Percentiles rank a stretch among this genome's conserved stretches.
phyloP scores from a whole-genome alignment of 768 basidiomycete species.

The Tulasnella sp. region DNA sequence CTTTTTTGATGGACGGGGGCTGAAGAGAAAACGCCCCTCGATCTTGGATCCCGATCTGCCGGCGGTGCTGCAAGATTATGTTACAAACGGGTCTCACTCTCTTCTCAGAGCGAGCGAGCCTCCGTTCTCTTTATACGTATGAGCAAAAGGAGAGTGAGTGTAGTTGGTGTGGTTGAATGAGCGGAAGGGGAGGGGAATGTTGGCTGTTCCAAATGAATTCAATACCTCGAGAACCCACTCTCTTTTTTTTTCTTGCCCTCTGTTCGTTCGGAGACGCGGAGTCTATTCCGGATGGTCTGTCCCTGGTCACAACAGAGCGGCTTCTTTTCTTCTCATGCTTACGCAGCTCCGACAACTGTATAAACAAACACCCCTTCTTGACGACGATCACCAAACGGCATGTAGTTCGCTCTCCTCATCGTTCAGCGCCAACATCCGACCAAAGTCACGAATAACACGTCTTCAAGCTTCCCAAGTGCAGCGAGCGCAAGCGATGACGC shows the following conservation, averaged over 20 bases:
- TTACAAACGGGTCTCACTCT: not conserved
- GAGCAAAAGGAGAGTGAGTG: not conserved
- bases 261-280: not conserved
- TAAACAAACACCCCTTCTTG: not conserved
- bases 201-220: not conserved
- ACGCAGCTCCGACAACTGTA: not conserved
- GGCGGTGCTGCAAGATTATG: not conserved
- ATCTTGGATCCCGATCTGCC: not conserved
- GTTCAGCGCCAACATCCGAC: not conserved
- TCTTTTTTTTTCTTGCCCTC: not conserved
- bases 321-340: not conserved
- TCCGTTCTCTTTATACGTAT: not conserved
- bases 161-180: not conserved
- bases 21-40: not conserved
- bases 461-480: not conserved
- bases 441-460: not conserved
- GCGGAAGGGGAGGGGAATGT: not conserved
- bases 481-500: not conserved
- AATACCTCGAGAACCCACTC: not conserved
- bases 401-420: not conserved
- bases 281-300: not conserved
- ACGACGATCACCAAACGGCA: not conserved
- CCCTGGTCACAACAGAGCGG: not conserved
- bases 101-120: not conserved
- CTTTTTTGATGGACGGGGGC: not conserved